A percentile compares a stretch with the other conserved stretches of the same genome.
phyloP scores from a whole-genome alignment of 2,329 filamentous ascomycete genomes.

The Elsinoe necatrix region DNA sequence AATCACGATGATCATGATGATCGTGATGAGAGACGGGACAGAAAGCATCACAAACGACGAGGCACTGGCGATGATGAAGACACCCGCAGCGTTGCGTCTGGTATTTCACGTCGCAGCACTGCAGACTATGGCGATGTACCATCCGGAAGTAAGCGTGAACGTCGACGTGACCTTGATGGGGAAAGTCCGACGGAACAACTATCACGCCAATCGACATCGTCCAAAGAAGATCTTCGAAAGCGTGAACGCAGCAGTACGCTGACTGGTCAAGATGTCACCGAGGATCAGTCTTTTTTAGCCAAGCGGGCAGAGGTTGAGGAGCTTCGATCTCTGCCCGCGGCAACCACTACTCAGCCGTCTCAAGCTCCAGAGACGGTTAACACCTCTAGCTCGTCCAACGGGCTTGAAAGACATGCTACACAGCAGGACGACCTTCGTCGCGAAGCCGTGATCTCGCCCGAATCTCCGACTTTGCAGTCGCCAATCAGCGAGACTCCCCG shows the following conservation, averaged over 20 bases:
- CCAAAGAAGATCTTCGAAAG: constrained; percentile 6
- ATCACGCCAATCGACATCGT: constrained; percentile 6
- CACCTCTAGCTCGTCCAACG: background rate
- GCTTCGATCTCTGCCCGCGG: constrained; percentile 40
- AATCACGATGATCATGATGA: constrained; percentile 27
- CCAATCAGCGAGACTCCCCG: constrained; percentile 17
- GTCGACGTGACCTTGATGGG: constrained; percentile 4
- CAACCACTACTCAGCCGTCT: constrained; percentile 22
- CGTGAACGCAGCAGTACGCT: background rate
- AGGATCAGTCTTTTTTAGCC: constrained; percentile 54
- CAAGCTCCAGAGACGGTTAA: constrained; percentile 16
- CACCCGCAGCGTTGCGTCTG: constrained; percentile 19
- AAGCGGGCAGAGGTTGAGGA: constrained; percentile 51
- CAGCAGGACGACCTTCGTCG: background rate
- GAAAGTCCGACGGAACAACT: constrained; percentile 12
- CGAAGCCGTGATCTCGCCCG: constrained; percentile 21
- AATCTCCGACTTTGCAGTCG: constrained; percentile 22
- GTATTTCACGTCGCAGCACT: constrained; percentile 19
- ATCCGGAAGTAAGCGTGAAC: constrained; percentile 14
- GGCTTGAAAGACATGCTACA: background rate
- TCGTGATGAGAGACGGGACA: constrained; percentile 39
- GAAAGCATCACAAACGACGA: constrained; percentile 33
- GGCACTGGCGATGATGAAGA: constrained; percentile 20
- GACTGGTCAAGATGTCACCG: constrained; percentile 18
- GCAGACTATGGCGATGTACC: constrained; percentile 21